Percentiles rank a stretch among this genome's conserved stretches.
phyloP scores from a whole-genome alignment of 2,329 filamentous ascomycete genomes.

The Aspergillus sp. region DNA sequence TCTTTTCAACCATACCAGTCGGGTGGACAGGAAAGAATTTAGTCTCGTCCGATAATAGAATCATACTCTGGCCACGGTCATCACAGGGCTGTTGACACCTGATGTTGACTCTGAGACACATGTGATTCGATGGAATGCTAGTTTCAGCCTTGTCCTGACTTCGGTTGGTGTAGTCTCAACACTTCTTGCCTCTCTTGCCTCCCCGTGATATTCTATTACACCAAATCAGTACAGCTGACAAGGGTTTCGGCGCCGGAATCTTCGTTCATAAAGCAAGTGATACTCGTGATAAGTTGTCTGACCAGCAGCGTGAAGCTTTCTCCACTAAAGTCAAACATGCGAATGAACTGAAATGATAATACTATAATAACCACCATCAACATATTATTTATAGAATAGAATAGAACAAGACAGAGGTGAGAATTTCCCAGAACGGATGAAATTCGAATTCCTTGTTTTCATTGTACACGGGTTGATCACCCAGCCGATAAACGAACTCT shows the following conservation, averaged over 20 bases:
- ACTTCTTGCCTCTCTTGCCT: no score
- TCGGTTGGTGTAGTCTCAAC: no score
- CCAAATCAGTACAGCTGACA: no score
- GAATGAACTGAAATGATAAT: neutral
- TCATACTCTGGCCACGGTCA: neutral
- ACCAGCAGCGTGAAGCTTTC: slow-evolving; percentile 7
- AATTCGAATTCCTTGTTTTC: neutral
- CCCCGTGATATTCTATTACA: no score
- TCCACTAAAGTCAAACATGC: slow-evolving; percentile 4
- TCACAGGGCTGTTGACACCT: neutral
- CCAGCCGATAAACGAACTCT: slow-evolving; percentile 9
- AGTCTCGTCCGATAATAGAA: neutral
- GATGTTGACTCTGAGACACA: no score
- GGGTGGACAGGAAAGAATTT: neutral
- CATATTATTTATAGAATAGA: no score
- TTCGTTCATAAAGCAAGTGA: no score
- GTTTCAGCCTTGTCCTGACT: no score
- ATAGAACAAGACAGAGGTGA: no score
- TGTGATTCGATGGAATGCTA: no score
- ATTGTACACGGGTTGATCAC: slow-evolving; percentile 4
- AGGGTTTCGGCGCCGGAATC: no score
- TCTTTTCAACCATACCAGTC: neutral
- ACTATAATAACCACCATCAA: no score
- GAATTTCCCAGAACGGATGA: neutral
- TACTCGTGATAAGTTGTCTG: neutral